These are phyloP conservation scores for Lentinula guzmanii DNA, from an alignment of 768 basidiomycete genomes.

Conservation along the genomic window DNA sequence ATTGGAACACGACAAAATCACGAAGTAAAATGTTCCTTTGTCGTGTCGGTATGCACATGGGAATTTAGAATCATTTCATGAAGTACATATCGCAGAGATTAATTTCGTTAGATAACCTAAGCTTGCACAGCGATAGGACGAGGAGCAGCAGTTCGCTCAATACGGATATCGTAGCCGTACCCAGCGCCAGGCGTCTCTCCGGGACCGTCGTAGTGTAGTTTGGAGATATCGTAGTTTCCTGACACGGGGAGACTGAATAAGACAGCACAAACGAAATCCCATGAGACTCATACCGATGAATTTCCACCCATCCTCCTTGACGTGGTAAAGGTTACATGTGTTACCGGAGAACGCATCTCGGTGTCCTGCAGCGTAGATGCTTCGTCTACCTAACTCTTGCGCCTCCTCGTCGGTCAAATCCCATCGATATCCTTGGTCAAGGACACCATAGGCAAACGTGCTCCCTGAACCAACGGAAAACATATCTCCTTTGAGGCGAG, in stretches of 20 bases:
- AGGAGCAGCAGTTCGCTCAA: constrained; percentile 34
- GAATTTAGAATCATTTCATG: too few species aligned
- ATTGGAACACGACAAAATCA: too few species aligned
- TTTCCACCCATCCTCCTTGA: constrained; percentile 92
- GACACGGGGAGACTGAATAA: constrained; percentile 6
- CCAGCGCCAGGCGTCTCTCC: constrained; percentile 61
- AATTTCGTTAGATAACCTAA: background rate
- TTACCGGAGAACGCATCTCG: constrained; percentile 96
- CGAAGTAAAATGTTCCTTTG: too few species aligned
- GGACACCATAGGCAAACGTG: constrained; percentile 98
- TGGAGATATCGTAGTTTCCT: constrained; percentile 92
- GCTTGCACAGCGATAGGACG: constrained; percentile 15
- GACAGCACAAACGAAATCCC: background rate
- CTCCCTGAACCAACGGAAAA: constrained; percentile 99
- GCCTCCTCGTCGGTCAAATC: constrained; percentile 91
- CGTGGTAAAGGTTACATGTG: constrained; percentile 92
- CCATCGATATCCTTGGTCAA: constrained; percentile 94
- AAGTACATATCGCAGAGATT: too few species aligned
- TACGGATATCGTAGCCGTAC: constrained; percentile 78
- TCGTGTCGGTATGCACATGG: too few species aligned
- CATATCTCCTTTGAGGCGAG: constrained; percentile 91
- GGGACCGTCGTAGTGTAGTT: constrained; percentile 88
- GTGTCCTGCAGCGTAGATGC: constrained; percentile 96
- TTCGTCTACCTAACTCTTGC: constrained; percentile 86
- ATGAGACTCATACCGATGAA: constrained; percentile 73